Conservation (phyloP, 495 filamentous ascomycete species). For the Annulohypoxylon bovei region DNA sequence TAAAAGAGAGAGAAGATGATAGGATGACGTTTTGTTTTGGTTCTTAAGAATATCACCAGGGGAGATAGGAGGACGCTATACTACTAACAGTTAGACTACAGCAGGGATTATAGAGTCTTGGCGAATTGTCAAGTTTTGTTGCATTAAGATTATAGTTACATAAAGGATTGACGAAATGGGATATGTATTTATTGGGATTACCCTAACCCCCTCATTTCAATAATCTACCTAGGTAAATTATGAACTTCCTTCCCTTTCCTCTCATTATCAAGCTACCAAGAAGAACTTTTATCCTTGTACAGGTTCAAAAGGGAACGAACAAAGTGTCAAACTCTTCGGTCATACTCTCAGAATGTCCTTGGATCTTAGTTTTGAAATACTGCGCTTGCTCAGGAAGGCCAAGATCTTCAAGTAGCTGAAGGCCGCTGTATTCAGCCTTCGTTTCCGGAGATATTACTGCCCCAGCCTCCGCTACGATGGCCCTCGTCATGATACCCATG, state of each 20-base stretch:
- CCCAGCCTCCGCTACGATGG: not conserved
- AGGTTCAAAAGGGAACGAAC: not conserved
- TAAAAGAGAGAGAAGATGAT: not conserved
- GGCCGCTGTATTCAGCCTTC: not conserved
- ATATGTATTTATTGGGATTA: not conserved
- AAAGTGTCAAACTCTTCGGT: not conserved
- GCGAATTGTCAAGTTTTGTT: not conserved
- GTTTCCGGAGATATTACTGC: too few relatives aligned
- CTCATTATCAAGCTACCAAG: too few relatives aligned
- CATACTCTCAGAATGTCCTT: not conserved
- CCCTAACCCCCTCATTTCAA: not conserved
- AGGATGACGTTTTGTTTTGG: conserved; percentile 14
- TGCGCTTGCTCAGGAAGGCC: conserved; percentile 3
- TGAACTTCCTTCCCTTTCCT: not conserved
- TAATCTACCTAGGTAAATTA: not conserved
- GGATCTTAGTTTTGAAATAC: conserved; percentile 3
- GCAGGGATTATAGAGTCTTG: not conserved
- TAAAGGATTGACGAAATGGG: too few relatives aligned
- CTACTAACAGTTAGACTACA: conserved; percentile 11
- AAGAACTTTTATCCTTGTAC: too few relatives aligned
- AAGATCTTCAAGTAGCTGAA: conserved; percentile 19
- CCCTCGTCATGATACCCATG: conserved; percentile 4
- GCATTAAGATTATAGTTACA: not conserved
- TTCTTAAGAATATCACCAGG: conserved; percentile 16
- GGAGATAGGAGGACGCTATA: conserved; percentile 17